Conservation (phyloP, 805 yeast species). For the Lipomyces orientalis region DNA sequence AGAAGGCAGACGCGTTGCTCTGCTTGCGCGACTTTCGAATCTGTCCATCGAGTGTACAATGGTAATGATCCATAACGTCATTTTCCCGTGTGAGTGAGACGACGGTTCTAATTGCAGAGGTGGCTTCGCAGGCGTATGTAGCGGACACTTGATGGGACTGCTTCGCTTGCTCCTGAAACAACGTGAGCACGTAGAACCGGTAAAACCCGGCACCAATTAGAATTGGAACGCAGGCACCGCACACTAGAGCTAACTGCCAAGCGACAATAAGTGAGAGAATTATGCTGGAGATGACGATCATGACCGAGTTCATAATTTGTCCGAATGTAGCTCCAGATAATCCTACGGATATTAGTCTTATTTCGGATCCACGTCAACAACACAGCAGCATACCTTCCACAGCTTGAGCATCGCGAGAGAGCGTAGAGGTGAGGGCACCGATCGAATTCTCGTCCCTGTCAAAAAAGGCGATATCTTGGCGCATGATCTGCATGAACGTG, state of each 20-base stretch:
- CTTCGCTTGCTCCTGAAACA: constrained; percentile 48
- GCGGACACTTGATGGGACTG: constrained; percentile 50
- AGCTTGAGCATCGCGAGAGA: constrained; percentile 44
- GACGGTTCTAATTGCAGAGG: constrained; percentile 51
- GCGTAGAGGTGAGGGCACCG: constrained; percentile 41
- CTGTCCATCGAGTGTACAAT: constrained; percentile 20
- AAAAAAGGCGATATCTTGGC: constrained; percentile 44
- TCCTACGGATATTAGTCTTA: constrained; percentile 3
- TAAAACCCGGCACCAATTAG: constrained; percentile 51
- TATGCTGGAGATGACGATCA: constrained; percentile 49
- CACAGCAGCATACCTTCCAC: constrained; percentile 38
- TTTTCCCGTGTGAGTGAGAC: constrained; percentile 51
- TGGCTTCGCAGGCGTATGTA: constrained; percentile 50
- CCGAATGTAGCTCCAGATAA: constrained; percentile 44
- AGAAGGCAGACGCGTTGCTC: constrained; percentile 44
- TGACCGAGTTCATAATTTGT: constrained; percentile 44
- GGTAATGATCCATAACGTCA: constrained; percentile 46
- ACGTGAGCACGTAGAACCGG: constrained; percentile 47
- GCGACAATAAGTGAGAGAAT: constrained; percentile 49
- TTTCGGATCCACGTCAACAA: not conserved
- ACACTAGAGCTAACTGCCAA: constrained; percentile 53
- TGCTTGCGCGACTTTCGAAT: constrained; percentile 27
- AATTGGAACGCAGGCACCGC: constrained; percentile 47
- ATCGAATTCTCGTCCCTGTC: constrained; percentile 42
- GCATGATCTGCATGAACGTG: constrained; percentile 40